Conservation (phyloP, 768 basidiomycete species). For the Rhizopogon vinicolor region DNA sequence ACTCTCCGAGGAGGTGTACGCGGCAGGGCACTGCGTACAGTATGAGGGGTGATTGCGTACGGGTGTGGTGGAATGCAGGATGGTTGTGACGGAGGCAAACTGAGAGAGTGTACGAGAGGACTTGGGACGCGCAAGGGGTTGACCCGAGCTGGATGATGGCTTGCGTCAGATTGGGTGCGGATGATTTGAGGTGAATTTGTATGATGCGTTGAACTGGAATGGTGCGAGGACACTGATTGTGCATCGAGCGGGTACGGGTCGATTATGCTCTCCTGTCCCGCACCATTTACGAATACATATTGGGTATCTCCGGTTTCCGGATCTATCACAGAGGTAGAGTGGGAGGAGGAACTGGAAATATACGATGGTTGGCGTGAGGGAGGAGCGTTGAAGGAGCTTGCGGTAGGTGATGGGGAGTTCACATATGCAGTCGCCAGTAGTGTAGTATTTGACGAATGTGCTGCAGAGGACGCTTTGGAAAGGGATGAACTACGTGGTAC, state of each 20-base stretch:
- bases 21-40: slow-evolving; percentile 10
- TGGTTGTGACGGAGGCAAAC: slow-evolving; percentile 14
- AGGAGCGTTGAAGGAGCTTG: background rate
- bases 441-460: background rate
- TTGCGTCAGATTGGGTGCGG: slow-evolving; percentile 16
- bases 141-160: slow-evolving; percentile 2
- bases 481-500: slow-evolving; percentile 22
- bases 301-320: slow-evolving; percentile 2
- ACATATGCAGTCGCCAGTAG: background rate
- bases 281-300: slow-evolving; percentile 22
- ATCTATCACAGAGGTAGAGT: background rate
- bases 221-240: slow-evolving; percentile 18
- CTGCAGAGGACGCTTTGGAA: background rate
- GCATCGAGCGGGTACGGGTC: slow-evolving; percentile 19
- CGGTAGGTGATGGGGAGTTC: background rate
- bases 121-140: slow-evolving; percentile 11
- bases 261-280: slow-evolving; percentile 14
- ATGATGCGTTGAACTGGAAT: slow-evolving; percentile 14
- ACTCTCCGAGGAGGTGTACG: slow-evolving; percentile 34
- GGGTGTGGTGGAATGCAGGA: slow-evolving; percentile 5
- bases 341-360: background rate
- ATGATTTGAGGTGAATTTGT: slow-evolving; percentile 18
- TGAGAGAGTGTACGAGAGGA: slow-evolving; percentile 19
- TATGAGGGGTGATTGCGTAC: background rate
- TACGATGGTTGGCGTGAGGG: background rate